Evolutionary conservation across 2,329 filamentous ascomycete genomes (phyloP), one percentile per base, ranked within the genome.

Genomic region (Epichloe typhina): DNA sequence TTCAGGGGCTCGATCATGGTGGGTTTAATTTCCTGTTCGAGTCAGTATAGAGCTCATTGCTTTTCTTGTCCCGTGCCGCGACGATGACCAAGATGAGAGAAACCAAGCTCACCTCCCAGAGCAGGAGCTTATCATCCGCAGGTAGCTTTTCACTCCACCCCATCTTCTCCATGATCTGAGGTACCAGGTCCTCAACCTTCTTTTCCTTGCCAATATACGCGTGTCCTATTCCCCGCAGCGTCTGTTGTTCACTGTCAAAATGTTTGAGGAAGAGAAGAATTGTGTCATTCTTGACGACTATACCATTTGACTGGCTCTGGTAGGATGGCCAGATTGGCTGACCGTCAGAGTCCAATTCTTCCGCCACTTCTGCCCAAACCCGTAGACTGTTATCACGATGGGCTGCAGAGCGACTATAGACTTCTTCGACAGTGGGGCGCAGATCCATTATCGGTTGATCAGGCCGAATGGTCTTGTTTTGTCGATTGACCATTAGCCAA

Each of bases 401-500:
- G 15, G 84, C 71, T 1, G 73, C 69, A 4, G 75, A 72, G 40
- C 74, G 69, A 12, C 66, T 63, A 56, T 72, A 79, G 0, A 72
- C 71, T 52, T 96, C 89, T 58, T 90, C 86, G 13, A 93, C 72
- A 0, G 83, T 90, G 64, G 88, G 84, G 5, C 83, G 76, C 2
- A 81, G 70, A 61, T 95, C 89, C 64, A 80, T 79, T 46, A 98
- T 82, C 0, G 89, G 87, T 52, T 88, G 83, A 63, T 98, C 93
- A 0, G 94, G 93, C 17, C 93, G 82, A 38, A 88, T 84, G 0
- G 93, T 98, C 68, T 95, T 96, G 65, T 98, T 98, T 66, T 98
- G 93, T 11, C 93, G 84, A 63, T 96, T 97, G 1, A 98, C 93
- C 90, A 98, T 96, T 50, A 88, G 81, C 94, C 93, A 98, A 17